Conservation (phyloP, 371 early-diverging fungal genomes). For the Mortierella sp. region DNA sequence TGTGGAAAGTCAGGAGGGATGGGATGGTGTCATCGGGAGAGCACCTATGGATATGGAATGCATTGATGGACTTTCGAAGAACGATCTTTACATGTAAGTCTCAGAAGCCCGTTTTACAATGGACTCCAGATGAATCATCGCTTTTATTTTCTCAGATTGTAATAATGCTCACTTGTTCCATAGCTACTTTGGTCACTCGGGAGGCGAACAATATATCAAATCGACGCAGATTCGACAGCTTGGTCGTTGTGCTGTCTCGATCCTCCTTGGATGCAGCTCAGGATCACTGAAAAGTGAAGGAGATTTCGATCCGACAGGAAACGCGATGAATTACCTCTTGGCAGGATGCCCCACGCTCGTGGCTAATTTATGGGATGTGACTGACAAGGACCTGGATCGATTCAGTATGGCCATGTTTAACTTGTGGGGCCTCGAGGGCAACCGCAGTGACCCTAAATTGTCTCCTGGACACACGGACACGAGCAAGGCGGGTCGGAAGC, state of each 20-base stretch:
- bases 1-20: constrained; percentile 66
- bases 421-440: constrained; percentile 74
- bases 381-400: constrained; percentile 98
- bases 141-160: too few relatives aligned
- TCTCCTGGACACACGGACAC: neutral
- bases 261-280: constrained; percentile 94
- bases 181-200: constrained; percentile 98
- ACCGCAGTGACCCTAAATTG: neutral
- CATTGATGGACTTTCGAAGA: constrained; percentile 62
- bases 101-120: neutral
- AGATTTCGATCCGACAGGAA: constrained; percentile 89
- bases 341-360: constrained; percentile 89
- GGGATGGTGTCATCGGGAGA: constrained; percentile 78
- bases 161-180: neutral
- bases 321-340: constrained; percentile 81
- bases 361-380: constrained; percentile 99
- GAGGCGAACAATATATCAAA: constrained; percentile 88
- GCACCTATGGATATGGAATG: constrained; percentile 78
- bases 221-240: constrained; percentile 74
- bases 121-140: too few relatives aligned
- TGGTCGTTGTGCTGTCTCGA: constrained; percentile 73
- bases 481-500: neutral
- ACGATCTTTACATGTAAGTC: constrained; percentile 81
- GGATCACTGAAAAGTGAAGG: constrained; percentile 78
- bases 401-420: constrained; percentile 76